Evolutionary conservation across 2,329 filamentous ascomycete species (phyloP), one percentile per base, ranked within the genome.

Genomic region (Aspergillus uvarum): DNA sequence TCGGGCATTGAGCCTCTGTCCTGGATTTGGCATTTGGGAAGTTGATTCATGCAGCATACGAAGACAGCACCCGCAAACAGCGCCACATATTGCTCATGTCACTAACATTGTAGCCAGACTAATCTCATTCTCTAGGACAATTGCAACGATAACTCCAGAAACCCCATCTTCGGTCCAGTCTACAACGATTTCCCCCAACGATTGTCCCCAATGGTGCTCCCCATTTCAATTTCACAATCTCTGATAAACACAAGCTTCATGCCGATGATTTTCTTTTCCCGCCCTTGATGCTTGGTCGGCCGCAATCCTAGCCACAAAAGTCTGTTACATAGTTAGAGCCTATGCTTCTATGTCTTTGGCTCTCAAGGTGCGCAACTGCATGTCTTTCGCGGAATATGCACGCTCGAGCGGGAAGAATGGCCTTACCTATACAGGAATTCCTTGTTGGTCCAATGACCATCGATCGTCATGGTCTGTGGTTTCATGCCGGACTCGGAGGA

Each of bases 401-500:
- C 6, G 6, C 16, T 8, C 12, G 16, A n/a, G 38, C 16, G 38
- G 16, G 8, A 44, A 19, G 6, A 19, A 7, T n/a, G 38, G 19
- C 16, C 38, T 44, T 4, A 44, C 38, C 38, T 44, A 19, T 44
- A 44, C 16, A 16, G 38, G 6, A 19, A 44, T 12, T 44, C 14
- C n/a, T 44, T 44, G 2, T 19, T 8, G 14, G 8, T 19, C n/a
- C 32, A 35, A 35, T 12, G 4, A 16, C 14, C 4, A 35, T 35
- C 32, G 16, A 2, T 19, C 31, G 6, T 29, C 21, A 24, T 31
- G 8, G 12, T 21, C 24, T 29, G 52, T 8, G 19, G 54, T 44
- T 55, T 66, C 57, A 76, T 48, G 70, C 75, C 48, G 76, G 76
- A 59, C 76, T 77, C 48, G 75, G 75, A 44, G 76, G 76, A 22